Percentiles rank a stretch among this genome's conserved stretches.
phyloP scores from a whole-genome alignment of 2,329 filamentous ascomycete genomes.

The Colletotrichum godetiae region DNA sequence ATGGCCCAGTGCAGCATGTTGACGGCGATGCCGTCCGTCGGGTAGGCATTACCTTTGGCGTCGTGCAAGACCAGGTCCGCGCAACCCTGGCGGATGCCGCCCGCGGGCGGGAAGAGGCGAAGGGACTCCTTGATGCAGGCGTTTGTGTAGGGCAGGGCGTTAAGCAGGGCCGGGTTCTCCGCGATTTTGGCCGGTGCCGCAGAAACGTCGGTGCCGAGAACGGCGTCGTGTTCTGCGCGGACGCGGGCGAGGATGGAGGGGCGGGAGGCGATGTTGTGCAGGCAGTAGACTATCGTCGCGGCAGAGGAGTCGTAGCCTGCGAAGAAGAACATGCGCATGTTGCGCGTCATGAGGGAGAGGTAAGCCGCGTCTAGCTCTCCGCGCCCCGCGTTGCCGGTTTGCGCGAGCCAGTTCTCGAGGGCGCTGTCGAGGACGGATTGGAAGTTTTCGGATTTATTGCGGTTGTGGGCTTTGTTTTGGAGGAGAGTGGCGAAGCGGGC shows the following conservation, averaged over 20 bases:
- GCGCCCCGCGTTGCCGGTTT: slow-evolving; percentile 38
- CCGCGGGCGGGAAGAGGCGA: slow-evolving; percentile 64
- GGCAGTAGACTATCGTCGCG: slow-evolving; percentile 44
- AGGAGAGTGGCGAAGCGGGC: slow-evolving; percentile 39
- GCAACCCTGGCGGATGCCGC: slow-evolving; percentile 52
- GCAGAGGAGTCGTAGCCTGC: slow-evolving; percentile 53
- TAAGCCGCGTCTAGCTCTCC: slow-evolving; percentile 40
- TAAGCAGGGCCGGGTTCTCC: slow-evolving; percentile 57
- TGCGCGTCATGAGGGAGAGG: slow-evolving; percentile 41
- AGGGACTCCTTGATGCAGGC: slow-evolving; percentile 67
- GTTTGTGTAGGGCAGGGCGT: slow-evolving; percentile 62
- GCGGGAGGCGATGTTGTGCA: slow-evolving; percentile 44
- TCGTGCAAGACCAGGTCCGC: slow-evolving; percentile 53
- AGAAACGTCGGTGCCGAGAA: slow-evolving; percentile 53
- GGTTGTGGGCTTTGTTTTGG: slow-evolving; percentile 37
- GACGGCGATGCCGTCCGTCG: slow-evolving; percentile 57
- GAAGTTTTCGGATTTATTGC: slow-evolving; percentile 28
- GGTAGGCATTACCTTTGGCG: slow-evolving; percentile 54
- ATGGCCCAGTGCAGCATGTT: slow-evolving; percentile 51
- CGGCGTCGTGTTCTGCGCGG: slow-evolving; percentile 59
- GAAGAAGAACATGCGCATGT: slow-evolving; percentile 51
- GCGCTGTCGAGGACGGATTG: slow-evolving; percentile 46
- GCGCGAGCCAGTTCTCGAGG: slow-evolving; percentile 43
- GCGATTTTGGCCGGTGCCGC: slow-evolving; percentile 8
- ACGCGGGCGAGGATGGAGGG: slow-evolving; percentile 43